Evolutionary conservation across 441 rosid species (phyloP).

Genomic region (Erysimum pusillum): DNA sequence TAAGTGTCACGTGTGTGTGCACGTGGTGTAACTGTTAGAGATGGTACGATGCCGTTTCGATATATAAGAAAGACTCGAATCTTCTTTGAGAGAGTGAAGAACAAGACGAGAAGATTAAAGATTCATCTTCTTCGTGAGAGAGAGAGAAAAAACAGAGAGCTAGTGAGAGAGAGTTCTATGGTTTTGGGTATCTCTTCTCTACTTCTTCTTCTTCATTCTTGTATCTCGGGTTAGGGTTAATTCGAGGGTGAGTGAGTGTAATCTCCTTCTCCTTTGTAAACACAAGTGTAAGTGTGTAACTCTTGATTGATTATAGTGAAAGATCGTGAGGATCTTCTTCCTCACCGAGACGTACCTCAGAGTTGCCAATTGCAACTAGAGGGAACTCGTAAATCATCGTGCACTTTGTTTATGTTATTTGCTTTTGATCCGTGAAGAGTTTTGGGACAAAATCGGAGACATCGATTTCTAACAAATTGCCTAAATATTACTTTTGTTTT

Average conservation of each 20-base stretch:
- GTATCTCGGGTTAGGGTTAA: neutral
- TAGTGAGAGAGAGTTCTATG: neutral
- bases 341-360: neutral
- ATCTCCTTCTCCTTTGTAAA: neutral
- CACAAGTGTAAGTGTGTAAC: neutral
- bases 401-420: neutral
- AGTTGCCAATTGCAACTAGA: neutral
- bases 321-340: neutral
- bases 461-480: too few relatives aligned
- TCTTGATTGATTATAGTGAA: neutral
- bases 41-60: too few relatives aligned
- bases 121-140: neutral
- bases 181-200: neutral
- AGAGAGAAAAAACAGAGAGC: neutral
- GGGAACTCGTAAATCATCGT: neutral
- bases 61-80: too few relatives aligned
- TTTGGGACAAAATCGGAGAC: neutral
- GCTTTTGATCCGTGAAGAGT: neutral
- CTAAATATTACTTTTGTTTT: too few relatives aligned
- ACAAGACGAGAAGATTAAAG: neutral
- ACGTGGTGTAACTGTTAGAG: too few relatives aligned
- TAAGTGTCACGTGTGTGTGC: too few relatives aligned
- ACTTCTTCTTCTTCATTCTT: neutral
- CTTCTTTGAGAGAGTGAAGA: too few relatives aligned
- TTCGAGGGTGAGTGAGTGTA: conserved; percentile 8